Percentiles rank a stretch among this genome's conserved stretches.
These are phyloP conservation scores for Pestalotiopsis sp. DNA, from an alignment of 2,329 filamentous ascomycete species.

Conservation along the genomic window DNA sequence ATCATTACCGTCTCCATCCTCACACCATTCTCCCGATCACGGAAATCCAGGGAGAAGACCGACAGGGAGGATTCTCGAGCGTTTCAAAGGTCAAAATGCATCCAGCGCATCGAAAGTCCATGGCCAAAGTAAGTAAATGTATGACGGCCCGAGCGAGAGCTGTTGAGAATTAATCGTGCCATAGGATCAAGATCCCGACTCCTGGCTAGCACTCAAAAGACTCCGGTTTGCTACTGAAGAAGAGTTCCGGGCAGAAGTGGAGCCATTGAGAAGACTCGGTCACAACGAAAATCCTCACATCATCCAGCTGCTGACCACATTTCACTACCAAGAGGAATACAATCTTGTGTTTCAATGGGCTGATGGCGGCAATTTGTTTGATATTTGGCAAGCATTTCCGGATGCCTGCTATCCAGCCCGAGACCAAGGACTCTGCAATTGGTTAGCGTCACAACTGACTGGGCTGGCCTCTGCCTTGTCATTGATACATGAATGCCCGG, in stretches of 20 bases:
- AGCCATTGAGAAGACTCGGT: background rate
- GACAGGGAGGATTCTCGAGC: background rate
- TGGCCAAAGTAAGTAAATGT: background rate
- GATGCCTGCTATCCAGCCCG: background rate
- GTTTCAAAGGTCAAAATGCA: background rate
- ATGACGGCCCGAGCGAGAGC: background rate
- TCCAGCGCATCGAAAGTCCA: background rate
- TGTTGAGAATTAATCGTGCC: no score
- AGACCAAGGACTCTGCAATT: background rate
- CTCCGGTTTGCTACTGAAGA: background rate
- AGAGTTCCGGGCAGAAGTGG: background rate
- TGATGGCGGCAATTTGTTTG: background rate
- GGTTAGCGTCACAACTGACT: background rate
- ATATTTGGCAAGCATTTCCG: background rate
- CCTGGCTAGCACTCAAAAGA: background rate
- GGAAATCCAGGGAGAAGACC: background rate
- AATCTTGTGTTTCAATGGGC: background rate
- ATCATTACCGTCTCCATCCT: no score
- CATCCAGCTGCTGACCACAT: background rate
- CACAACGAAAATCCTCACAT: background rate
- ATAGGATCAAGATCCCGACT: background rate
- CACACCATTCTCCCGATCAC: background rate
- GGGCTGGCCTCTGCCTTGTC: background rate
- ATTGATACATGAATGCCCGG: no score
- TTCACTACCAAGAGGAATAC: background rate